phyloP scores from a whole-genome alignment of 2,329 filamentous ascomycete species.

The Colletotrichum acutatum region DNA sequence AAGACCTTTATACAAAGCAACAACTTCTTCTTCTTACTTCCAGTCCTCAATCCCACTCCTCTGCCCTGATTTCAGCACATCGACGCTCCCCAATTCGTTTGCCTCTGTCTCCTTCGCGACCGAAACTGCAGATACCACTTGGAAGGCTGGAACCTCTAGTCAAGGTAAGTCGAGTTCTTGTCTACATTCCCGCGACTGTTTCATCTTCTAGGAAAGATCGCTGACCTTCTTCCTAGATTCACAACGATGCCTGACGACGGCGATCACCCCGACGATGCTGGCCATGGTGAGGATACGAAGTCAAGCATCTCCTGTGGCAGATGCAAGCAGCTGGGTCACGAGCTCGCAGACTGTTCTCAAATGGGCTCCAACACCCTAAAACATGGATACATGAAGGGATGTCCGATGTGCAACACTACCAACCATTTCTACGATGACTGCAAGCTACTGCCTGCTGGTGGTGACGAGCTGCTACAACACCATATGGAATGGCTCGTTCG shows the following conservation, averaged over 20 bases:
- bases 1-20: neutral
- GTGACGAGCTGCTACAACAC: neutral
- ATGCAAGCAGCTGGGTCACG: neutral
- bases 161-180: neutral
- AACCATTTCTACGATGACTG: neutral
- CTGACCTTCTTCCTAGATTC: neutral
- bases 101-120: neutral
- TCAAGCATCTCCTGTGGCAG: neutral
- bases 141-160: neutral
- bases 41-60: neutral
- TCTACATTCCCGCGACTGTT: neutral
- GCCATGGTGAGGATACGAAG: neutral
- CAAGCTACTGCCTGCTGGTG: neutral
- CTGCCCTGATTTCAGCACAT: neutral
- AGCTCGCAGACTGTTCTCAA: neutral
- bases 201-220: too few species aligned
- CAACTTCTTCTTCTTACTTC: neutral
- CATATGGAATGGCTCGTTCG: constrained; percentile 6
- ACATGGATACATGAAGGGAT: rapidly evolving
- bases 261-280: too few species aligned
- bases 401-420: neutral
- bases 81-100: neutral
- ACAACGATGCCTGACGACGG: neutral
- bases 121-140: neutral
- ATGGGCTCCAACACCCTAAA: rapidly evolving